phyloP scores from a whole-genome alignment of 768 basidiomycete genomes.

The Gautieria morchelliformis region DNA sequence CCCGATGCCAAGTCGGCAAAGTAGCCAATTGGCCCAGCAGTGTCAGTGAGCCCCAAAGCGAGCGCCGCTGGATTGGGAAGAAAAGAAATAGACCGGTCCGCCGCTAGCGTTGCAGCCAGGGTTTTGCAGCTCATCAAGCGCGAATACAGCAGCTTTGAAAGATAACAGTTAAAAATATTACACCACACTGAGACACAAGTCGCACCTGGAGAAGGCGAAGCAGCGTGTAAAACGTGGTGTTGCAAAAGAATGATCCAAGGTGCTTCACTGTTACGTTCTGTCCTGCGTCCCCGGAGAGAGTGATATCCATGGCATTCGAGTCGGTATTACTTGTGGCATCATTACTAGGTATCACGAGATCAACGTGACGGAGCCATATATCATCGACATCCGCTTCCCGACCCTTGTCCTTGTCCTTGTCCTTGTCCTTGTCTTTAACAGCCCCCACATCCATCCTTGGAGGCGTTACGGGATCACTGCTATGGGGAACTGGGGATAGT shows the following conservation, averaged over 20 bases:
- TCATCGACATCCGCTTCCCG: background rate
- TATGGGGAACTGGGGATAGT: slow-evolving; percentile 21
- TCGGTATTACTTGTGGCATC: background rate
- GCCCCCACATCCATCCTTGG: background rate
- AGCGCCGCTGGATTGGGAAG: slow-evolving; percentile 75
- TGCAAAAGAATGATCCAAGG: slow-evolving; percentile 60
- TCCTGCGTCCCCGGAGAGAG: background rate
- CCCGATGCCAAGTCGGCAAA: slow-evolving; percentile 9
- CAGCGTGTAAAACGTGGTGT: slow-evolving; percentile 88
- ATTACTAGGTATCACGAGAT: background rate
- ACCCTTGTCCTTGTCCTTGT: background rate
- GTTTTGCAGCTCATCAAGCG: slow-evolving; percentile 81
- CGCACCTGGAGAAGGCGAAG: slow-evolving; percentile 79
- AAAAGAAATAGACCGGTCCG: slow-evolving; percentile 51
- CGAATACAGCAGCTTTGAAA: slow-evolving; percentile 70
- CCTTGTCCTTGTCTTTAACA: background rate
- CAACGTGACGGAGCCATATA: slow-evolving; percentile 5
- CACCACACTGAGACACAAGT: slow-evolving; percentile 16
- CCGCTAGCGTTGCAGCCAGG: slow-evolving; percentile 59
- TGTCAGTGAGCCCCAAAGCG: slow-evolving; percentile 78
- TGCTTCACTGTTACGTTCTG: background rate
- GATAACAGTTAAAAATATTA: slow-evolving; percentile 7
- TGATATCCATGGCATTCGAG: background rate
- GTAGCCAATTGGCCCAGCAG: slow-evolving; percentile 43
- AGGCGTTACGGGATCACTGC: background rate